These are phyloP conservation scores for Meyerozyma smithsonii DNA, from an alignment of 1,139 yeast species.

Conservation along the genomic window DNA sequence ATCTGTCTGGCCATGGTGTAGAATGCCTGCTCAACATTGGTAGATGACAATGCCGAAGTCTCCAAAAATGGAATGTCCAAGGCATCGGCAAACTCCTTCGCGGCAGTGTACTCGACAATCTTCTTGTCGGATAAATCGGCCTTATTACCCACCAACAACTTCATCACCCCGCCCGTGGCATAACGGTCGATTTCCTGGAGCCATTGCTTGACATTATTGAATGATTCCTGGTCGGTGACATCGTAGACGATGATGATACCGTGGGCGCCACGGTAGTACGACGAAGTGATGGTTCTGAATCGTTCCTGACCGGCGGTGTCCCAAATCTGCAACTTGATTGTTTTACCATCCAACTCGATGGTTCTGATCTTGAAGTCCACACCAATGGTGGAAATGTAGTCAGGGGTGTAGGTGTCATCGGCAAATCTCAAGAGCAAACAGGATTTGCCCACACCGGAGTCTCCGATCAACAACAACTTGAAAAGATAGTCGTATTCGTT, in stretches of 20 bases:
- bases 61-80: constrained; percentile 94
- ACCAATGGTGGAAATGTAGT: constrained; percentile 95
- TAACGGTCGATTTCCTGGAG: constrained; percentile 97
- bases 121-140: constrained; percentile 92
- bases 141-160: constrained; percentile 93
- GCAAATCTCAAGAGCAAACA: constrained; percentile 93
- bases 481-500: constrained; percentile 95
- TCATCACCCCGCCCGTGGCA: constrained; percentile 97
- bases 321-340: constrained; percentile 98
- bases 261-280: constrained; percentile 97
- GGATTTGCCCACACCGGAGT: constrained; percentile 97
- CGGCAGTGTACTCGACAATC: constrained; percentile 93
- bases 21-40: constrained; percentile 97
- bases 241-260: constrained; percentile 97
- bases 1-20: constrained; percentile 98
- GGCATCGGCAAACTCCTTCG: constrained; percentile 96
- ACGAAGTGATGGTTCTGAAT: constrained; percentile 94
- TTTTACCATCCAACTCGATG: constrained; percentile 87
- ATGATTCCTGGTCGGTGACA: constrained; percentile 96
- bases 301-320: constrained; percentile 99
- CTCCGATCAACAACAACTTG: constrained; percentile 90
- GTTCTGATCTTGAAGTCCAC: constrained; percentile 98
- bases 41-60: constrained; percentile 91
- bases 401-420: constrained; percentile 95
- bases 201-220: constrained; percentile 98